These are phyloP conservation scores for Backusella circina DNA, from an alignment of 192 early-diverging fungal genomes.

Conservation along the genomic window DNA sequence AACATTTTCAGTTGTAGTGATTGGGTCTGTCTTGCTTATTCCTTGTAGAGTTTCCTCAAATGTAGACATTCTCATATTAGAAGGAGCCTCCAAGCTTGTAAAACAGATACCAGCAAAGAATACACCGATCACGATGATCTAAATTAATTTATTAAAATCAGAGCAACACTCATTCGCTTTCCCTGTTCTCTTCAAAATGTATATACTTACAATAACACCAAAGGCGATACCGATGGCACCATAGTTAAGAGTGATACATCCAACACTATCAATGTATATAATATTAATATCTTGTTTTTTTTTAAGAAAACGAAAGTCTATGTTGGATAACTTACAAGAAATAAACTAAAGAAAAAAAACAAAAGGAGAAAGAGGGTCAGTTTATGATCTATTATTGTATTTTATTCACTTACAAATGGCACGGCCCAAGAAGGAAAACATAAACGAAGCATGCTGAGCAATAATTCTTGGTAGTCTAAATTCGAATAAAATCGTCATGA, in stretches of 20 bases:
- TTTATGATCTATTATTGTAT: not conserved
- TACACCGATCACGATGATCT: conserved; percentile 23
- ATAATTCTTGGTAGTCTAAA: conserved; percentile 22
- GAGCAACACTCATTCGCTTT: not conserved
- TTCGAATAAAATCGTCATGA: conserved; percentile 27
- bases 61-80: conserved; percentile 23
- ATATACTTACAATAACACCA: conserved; percentile 33
- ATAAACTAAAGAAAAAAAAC: conserved; percentile 4
- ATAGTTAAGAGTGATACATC: conserved; percentile 28
- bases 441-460: conserved; percentile 31
- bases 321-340: conserved; percentile 15
- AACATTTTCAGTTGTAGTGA: not conserved
- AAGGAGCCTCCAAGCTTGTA: conserved; percentile 18
- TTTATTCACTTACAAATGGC: conserved; percentile 27
- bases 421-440: conserved; percentile 39
- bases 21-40: conserved; percentile 22
- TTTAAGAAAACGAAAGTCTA: not conserved
- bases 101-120: conserved; percentile 13
- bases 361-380: not conserved
- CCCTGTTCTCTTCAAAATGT: not conserved
- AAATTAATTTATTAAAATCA: not conserved
- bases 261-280: conserved; percentile 12
- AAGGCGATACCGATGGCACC: conserved; percentile 19
- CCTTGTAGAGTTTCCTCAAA: conserved; percentile 12
- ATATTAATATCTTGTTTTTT: not conserved